These are phyloP conservation scores for Colletotrichum trifolii DNA, from an alignment of 2,329 filamentous ascomycete genomes.

Conservation along the genomic window DNA sequence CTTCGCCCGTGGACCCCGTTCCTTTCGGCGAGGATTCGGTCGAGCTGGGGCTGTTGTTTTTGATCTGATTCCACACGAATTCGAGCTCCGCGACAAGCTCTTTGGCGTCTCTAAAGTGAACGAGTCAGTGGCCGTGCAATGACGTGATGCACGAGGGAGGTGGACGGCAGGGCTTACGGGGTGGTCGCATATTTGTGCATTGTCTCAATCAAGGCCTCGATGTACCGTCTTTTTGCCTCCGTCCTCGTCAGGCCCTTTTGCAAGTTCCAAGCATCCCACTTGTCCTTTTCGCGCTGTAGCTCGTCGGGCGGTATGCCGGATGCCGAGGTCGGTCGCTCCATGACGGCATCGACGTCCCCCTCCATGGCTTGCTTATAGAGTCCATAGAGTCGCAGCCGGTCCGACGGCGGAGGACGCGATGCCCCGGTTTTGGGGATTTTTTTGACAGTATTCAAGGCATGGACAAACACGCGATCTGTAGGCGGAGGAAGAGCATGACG, in stretches of 20 bases:
- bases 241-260: slow-evolving; percentile 87
- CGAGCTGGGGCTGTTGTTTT: slow-evolving; percentile 80
- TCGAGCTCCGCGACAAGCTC: slow-evolving; percentile 95
- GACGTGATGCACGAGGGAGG: background rate
- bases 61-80: slow-evolving; percentile 99
- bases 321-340: slow-evolving; percentile 77
- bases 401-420: slow-evolving; percentile 84
- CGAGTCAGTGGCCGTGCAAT: slow-evolving; percentile 15
- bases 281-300: slow-evolving; percentile 68
- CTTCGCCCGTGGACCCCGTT: slow-evolving; percentile 47
- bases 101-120: slow-evolving; percentile 72
- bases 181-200: slow-evolving; percentile 97
- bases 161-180: slow-evolving; percentile 60
- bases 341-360: slow-evolving; percentile 93
- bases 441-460: slow-evolving; percentile 98
- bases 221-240: slow-evolving; percentile 93
- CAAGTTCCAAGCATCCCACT: slow-evolving; percentile 96
- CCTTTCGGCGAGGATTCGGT: slow-evolving; percentile 66
- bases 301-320: slow-evolving; percentile 63
- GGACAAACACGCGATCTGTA: slow-evolving; percentile 95
- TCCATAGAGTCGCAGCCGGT: slow-evolving; percentile 93
- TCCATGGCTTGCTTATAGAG: slow-evolving; percentile 99
- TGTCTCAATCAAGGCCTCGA: slow-evolving; percentile 92
- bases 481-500: slow-evolving; percentile 31
- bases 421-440: slow-evolving; percentile 95